Base-by-base conservation (phyloP, 2,329 filamentous ascomycete species). In the Botrytis galanthina region DNA sequence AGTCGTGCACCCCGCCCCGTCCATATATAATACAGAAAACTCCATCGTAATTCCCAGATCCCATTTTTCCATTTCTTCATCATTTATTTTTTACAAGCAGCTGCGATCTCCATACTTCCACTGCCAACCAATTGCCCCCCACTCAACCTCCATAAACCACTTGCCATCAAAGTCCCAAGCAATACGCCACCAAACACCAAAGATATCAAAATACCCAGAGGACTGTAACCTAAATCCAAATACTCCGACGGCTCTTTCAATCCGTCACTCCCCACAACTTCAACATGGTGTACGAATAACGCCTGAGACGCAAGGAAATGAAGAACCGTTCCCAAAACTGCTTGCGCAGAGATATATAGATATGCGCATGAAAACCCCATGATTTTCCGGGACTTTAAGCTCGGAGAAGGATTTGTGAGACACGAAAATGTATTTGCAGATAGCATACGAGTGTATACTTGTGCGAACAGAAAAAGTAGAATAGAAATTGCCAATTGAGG, bases 401-500 rank as follows among this genome's bases (percentile, higher is more conserved):
- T 48, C 5, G 60, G 69, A 26, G 44, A 51, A 39, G 59, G 59
- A 12, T 37, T 46, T 7, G 48, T 68, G 29, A 72, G 71, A 29
- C 39, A 46, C 4, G 72, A 63, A 26, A 77, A 89, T 78, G 89
- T 87, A 14, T 80, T 77, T 0, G 82, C 84, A 0, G 84, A 76
- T 0, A 85, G 80, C 79, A 87, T 86, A 3, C 78, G 80, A 0
- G 85, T 89, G 35, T 85, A 80, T 10, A 87, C 78, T 3, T 78
- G 78, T 75, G 87, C 87, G 76, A 83, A 82, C 1, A 80, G 77
- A 4, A 86, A 78, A 76, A 87, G 87, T 2, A 85, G 66, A n/a
- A 85, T 77, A 0, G 84, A 86, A 0, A 87, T 74, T 6, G 87
- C 70, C 0, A 86, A 70, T 75, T 88, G 86, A 1, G 85, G 85